These are phyloP conservation scores for Trametes pubescens DNA, from an alignment of 1,284 basidiomycete species.

Conservation along the genomic window DNA sequence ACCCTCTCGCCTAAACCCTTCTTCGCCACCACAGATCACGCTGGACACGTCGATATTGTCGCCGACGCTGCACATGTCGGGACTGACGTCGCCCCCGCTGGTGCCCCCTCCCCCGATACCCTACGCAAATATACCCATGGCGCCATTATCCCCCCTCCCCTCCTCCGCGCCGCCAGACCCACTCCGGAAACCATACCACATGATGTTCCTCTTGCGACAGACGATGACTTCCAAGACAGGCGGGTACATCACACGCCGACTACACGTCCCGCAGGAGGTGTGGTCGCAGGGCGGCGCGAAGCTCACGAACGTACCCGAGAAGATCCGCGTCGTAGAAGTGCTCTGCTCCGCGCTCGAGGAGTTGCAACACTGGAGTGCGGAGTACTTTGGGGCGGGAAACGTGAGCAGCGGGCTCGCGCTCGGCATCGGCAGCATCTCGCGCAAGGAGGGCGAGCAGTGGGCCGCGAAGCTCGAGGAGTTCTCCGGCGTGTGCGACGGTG, in stretches of 20 bases:
- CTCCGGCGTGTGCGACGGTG: conserved; percentile 81
- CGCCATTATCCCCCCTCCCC: conserved; percentile 79
- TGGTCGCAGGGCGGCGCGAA: conserved; percentile 93
- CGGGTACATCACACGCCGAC: conserved; percentile 85
- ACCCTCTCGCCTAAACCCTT: conserved; percentile 63
- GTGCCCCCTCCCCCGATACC: conserved; percentile 60
- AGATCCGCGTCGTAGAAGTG: conserved; percentile 85
- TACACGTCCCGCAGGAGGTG: conserved; percentile 90
- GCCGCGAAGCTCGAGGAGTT: conserved; percentile 74
- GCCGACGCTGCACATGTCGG: conserved; percentile 44
- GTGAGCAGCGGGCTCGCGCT: conserved; percentile 76
- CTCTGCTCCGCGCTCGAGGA: conserved; percentile 81
- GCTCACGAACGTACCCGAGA: conserved; percentile 81
- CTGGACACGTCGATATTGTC: conserved; percentile 61
- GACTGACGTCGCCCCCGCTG: conserved; percentile 46
- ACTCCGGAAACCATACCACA: conserved; percentile 88
- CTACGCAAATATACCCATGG: conserved; percentile 66
- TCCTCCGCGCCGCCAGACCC: conserved; percentile 73
- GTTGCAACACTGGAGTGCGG: conserved; percentile 69
- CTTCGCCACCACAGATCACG: conserved; percentile 53
- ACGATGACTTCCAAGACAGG: conserved; percentile 88
- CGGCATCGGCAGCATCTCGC: conserved; percentile 73
- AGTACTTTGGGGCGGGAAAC: conserved; percentile 79
- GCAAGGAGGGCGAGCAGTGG: conserved; percentile 79
- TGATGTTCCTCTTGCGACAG: conserved; percentile 81